A percentile compares a stretch with the other conserved stretches of the same genome.
Evolutionary conservation across 2,329 filamentous ascomycete genomes (phyloP).

Genomic region (Botryosphaeria dothidea): DNA sequence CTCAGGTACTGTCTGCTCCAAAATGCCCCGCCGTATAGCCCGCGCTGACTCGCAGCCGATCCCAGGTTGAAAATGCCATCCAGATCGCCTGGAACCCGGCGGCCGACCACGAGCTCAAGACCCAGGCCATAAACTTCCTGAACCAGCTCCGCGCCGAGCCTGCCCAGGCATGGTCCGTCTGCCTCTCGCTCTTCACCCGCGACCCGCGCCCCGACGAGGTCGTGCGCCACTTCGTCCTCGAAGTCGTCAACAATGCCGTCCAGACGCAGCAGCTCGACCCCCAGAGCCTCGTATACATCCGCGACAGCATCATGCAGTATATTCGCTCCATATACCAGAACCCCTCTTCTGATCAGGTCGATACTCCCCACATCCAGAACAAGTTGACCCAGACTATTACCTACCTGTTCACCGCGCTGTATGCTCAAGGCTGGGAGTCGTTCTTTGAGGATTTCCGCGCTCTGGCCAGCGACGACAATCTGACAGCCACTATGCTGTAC

Average conservation of each 20-base stretch:
- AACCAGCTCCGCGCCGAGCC: conserved; percentile 78
- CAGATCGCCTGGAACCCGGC: conserved; percentile 85
- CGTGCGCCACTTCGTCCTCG: conserved; percentile 83
- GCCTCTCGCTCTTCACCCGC: conserved; percentile 81
- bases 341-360: conserved; percentile 56
- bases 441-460: conserved; percentile 90
- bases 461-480: conserved; percentile 74
- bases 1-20: conserved; percentile 14
- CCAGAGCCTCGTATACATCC: conserved; percentile 72
- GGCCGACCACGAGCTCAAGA: conserved; percentile 69
- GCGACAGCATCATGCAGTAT: conserved; percentile 80
- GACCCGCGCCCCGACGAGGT: conserved; percentile 76
- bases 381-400: conserved; percentile 96
- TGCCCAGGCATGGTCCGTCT: conserved; percentile 86
- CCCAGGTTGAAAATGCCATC: conserved; percentile 88
- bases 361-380: conserved; percentile 82
- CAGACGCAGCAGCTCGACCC: conserved; percentile 75
- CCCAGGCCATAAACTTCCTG: conserved; percentile 82
- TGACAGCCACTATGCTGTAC: conserved; percentile 78
- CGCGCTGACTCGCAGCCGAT: neutral
- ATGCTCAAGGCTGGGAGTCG: conserved; percentile 80
- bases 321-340: conserved; percentile 70
- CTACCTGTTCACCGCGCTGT: conserved; percentile 85
- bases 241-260: conserved; percentile 90
- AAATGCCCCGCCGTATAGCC: neutral